A percentile compares a stretch with the other conserved stretches of the same genome.
phyloP scores from a whole-genome alignment of 768 basidiomycete genomes.

The Epithele typhae region DNA sequence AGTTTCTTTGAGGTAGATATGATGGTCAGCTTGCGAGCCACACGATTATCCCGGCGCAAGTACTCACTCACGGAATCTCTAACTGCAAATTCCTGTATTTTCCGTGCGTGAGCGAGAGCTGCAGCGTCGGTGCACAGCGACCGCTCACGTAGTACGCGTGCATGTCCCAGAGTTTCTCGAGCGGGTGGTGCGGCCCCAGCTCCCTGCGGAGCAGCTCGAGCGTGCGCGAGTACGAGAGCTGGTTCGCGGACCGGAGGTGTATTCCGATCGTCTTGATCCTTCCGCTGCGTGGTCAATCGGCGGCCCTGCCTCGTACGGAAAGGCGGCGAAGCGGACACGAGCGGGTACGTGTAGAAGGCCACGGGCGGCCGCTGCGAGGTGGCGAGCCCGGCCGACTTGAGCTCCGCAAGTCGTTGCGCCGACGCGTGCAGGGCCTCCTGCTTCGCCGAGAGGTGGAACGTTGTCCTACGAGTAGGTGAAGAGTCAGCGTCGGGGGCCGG shows the following conservation, averaged over 20 bases:
- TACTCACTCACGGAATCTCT: slow-evolving; percentile 35
- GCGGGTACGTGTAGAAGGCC: slow-evolving; percentile 32
- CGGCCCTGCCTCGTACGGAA: slow-evolving; percentile 32
- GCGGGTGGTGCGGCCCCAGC: slow-evolving; percentile 39
- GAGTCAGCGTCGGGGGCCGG: too few species aligned
- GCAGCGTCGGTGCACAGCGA: too few species aligned
- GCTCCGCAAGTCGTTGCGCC: slow-evolving; percentile 23
- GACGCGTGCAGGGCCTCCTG: slow-evolving; percentile 32
- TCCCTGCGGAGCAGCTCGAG: slow-evolving; percentile 31
- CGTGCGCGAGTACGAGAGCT: slow-evolving; percentile 35
- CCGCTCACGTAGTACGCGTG: slow-evolving; percentile 39
- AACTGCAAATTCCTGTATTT: slow-evolving; percentile 33
- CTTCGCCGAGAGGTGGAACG: slow-evolving; percentile 33
- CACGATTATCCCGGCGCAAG: not conserved
- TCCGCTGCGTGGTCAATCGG: slow-evolving; percentile 26
- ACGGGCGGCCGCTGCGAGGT: slow-evolving; percentile 27
- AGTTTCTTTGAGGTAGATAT: slow-evolving; percentile 26
- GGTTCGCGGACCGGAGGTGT: slow-evolving; percentile 34
- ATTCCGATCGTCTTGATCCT: slow-evolving; percentile 24
- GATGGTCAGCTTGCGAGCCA: not conserved
- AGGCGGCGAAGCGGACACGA: slow-evolving; percentile 31
- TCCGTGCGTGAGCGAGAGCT: too few species aligned
- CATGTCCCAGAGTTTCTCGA: slow-evolving; percentile 44
- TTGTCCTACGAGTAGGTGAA: slow-evolving; percentile 21
- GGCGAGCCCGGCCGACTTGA: slow-evolving; percentile 19